These are phyloP conservation scores for Pleurotus pulmonarius DNA, from an alignment of 768 basidiomycete genomes.

Conservation along the genomic window DNA sequence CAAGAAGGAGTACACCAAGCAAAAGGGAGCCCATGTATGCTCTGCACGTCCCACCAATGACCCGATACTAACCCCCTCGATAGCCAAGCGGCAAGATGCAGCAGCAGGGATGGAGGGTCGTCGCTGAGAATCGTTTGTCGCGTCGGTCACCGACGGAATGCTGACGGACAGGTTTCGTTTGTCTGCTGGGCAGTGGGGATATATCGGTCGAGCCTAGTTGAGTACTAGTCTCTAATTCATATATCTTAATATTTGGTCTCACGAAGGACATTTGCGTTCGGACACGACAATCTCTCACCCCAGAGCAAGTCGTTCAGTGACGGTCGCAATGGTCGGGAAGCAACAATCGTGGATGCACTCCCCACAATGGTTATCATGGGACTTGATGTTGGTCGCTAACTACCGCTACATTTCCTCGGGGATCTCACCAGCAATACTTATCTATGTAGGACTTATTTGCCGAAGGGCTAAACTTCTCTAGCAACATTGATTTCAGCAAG, in stretches of 20 bases:
- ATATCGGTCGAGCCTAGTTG: constrained; percentile 13
- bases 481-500: constrained; percentile 39
- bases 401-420: not conserved
- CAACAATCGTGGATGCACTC: constrained; percentile 51
- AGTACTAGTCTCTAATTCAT: not conserved
- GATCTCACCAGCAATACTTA: not conserved
- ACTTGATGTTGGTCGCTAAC: constrained; percentile 26
- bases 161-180: not conserved
- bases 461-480: constrained; percentile 39
- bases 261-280: constrained; percentile 49
- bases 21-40: not conserved
- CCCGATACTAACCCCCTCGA: too few species aligned
- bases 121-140: not conserved
- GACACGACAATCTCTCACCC: constrained; percentile 58
- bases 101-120: not conserved
- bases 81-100: not conserved
- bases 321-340: constrained; percentile 30
- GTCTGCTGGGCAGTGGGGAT: not conserved
- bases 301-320: constrained; percentile 31
- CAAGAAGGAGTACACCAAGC: not conserved
- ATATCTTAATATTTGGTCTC: not conserved
- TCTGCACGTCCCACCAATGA: too few species aligned
- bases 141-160: not conserved
- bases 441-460: constrained; percentile 35
- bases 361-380: constrained; percentile 55